Conservation (phyloP, 2,329 filamentous ascomycete species). For the Stemphylium vesicarium region DNA sequence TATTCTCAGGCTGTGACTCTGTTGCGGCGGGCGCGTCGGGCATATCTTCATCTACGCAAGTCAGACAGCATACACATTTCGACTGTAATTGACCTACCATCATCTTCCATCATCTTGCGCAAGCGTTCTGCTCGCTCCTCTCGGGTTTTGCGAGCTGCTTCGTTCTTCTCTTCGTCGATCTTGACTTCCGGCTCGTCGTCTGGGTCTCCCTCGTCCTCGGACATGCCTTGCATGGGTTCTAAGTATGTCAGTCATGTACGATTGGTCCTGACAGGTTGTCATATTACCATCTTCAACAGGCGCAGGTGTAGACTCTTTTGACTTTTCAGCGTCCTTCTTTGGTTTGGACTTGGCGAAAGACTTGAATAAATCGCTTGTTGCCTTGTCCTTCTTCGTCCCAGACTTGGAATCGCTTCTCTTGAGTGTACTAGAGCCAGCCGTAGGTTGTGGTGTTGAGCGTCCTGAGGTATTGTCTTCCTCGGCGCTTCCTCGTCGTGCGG, state of each 20-base stretch:
- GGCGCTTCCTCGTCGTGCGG: slow-evolving; percentile 27
- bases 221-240: slow-evolving; percentile 62
- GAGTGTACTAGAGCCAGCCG: slow-evolving; percentile 25
- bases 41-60: slow-evolving; percentile 60
- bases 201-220: slow-evolving; percentile 48
- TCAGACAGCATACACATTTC: slow-evolving; percentile 17
- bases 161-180: slow-evolving; percentile 41
- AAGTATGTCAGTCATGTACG: slow-evolving; percentile 32
- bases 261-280: neutral
- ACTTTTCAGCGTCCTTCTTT: slow-evolving; percentile 56
- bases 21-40: slow-evolving; percentile 58
- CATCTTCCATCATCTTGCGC: slow-evolving; percentile 77
- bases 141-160: slow-evolving; percentile 52
- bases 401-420: slow-evolving; percentile 50
- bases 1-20: slow-evolving; percentile 47
- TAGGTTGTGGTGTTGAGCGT: slow-evolving; percentile 42
- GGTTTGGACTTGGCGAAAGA: slow-evolving; percentile 76
- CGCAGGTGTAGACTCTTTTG: slow-evolving; percentile 50
- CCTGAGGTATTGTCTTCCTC: slow-evolving; percentile 42
- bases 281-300: slow-evolving; percentile 58
- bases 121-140: slow-evolving; percentile 71
- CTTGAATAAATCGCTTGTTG: slow-evolving; percentile 70
- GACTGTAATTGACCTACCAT: slow-evolving; percentile 52
- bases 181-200: slow-evolving; percentile 40
- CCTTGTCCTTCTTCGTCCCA: slow-evolving; percentile 64